Percentiles rank a stretch among this genome's conserved stretches.
phyloP scores from a whole-genome alignment of 192 early-diverging fungal species.

The Coemansia sp. region DNA sequence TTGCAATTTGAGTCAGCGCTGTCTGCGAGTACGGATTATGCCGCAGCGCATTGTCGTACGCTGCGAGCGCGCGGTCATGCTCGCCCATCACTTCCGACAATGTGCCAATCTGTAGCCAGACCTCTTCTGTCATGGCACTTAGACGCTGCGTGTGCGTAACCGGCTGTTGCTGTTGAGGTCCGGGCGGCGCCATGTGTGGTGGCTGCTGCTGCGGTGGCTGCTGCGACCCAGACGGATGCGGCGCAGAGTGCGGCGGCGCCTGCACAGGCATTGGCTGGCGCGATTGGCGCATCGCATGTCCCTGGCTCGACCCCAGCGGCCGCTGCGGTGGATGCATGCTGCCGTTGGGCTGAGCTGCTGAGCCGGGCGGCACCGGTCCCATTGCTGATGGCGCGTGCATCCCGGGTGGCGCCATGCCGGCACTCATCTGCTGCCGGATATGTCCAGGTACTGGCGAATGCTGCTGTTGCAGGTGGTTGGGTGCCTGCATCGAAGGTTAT shows the following conservation, averaged over 20 bases:
- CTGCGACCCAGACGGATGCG: constrained; percentile 8
- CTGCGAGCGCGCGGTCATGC: constrained; percentile 76
- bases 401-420: constrained; percentile 39
- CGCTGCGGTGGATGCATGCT: constrained; percentile 29
- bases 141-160: constrained; percentile 39
- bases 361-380: constrained; percentile 22
- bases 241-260: constrained; percentile 18
- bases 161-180: constrained; percentile 13
- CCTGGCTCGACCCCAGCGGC: constrained; percentile 24
- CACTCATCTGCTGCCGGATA: constrained; percentile 30
- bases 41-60: constrained; percentile 86
- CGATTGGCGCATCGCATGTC: constrained; percentile 23
- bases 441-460: constrained; percentile 36
- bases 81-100: constrained; percentile 73
- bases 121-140: constrained; percentile 41
- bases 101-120: constrained; percentile 54
- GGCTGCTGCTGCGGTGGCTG: constrained; percentile 13
- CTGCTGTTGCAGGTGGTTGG: constrained; percentile 43
- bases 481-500: constrained; percentile 38
- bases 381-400: constrained; percentile 34
- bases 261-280: constrained; percentile 25
- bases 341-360: constrained; percentile 31
- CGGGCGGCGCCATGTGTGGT: constrained; percentile 11
- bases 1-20: constrained; percentile 78
- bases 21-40: constrained; percentile 90